phyloP scores from a whole-genome alignment of 2,329 filamentous ascomycete genomes.

The Alternaria panax region DNA sequence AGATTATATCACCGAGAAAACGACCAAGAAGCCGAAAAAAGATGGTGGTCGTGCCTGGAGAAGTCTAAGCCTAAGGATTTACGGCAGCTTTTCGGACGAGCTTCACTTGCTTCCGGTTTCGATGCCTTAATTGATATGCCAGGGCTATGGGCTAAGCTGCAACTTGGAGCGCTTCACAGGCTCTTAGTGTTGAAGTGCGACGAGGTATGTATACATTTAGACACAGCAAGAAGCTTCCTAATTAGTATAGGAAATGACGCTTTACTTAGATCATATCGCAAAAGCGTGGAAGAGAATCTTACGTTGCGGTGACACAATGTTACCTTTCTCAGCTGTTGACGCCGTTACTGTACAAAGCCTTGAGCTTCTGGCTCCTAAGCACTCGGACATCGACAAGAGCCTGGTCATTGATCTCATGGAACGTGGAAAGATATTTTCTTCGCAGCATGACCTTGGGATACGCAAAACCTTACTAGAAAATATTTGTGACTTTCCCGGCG shows the following conservation, averaged over 20 bases:
- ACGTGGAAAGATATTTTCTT: conserved; percentile 15
- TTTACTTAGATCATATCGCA: conserved; percentile 21
- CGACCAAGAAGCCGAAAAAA: conserved; percentile 15
- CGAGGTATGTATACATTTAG: conserved; percentile 19
- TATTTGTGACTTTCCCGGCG: conserved; percentile 7
- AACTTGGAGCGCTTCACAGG: conserved; percentile 29
- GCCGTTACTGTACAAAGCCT: conserved; percentile 14
- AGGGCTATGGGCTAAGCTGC: conserved; percentile 25
- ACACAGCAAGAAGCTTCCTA: conserved; percentile 3
- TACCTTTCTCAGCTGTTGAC: conserved; percentile 15
- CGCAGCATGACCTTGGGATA: background rate
- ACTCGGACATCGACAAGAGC: conserved; percentile 13
- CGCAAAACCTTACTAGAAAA: conserved; percentile 12
- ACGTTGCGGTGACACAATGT: conserved; percentile 4
- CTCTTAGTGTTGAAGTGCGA: conserved; percentile 29
- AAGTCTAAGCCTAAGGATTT: conserved; percentile 30
- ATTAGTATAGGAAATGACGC: conserved; percentile 21
- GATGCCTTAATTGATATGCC: conserved; percentile 27
- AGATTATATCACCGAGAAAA: conserved; percentile 19
- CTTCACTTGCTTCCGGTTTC: conserved; percentile 19
- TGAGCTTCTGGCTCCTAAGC: conserved; percentile 13
- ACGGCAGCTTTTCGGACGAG: conserved; percentile 19
- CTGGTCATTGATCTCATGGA: conserved; percentile 14
- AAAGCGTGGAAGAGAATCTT: conserved; percentile 18
- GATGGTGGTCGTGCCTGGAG: conserved; percentile 26